Conservation (phyloP, 139 green algal species). For the Microglena sp. region DNA sequence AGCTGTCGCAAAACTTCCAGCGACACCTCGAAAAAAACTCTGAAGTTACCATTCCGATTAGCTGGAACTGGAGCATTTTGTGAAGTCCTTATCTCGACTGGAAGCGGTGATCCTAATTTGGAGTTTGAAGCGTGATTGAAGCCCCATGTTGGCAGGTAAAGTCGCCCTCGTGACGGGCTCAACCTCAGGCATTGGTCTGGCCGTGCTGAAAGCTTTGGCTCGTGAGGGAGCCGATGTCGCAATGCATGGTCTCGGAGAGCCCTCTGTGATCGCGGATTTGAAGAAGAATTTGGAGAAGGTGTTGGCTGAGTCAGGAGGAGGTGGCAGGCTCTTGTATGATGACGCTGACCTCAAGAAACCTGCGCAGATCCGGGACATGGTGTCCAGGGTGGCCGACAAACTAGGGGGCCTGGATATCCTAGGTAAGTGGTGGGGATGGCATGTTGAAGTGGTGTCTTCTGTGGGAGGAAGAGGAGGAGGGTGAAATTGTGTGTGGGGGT, state of each 20-base stretch:
- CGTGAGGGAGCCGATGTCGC: slow-evolving; percentile 35
- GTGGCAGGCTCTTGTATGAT: slow-evolving; percentile 11
- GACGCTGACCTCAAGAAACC: slow-evolving; percentile 37
- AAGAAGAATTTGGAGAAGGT: background rate
- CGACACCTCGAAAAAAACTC: no score
- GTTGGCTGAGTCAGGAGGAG: background rate
- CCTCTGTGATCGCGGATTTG: slow-evolving; percentile 11
- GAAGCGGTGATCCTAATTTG: no score
- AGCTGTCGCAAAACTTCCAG: no score
- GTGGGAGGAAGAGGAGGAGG: background rate
- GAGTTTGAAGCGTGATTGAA: no score
- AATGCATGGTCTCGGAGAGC: slow-evolving; percentile 40
- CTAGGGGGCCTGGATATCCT: slow-evolving; percentile 42
- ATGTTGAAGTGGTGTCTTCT: background rate
- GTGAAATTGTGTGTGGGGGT: background rate
- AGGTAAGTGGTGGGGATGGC: slow-evolving; percentile 3
- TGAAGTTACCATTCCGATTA: no score
- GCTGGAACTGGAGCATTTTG: no score
- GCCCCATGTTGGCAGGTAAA: slow-evolving; percentile 13
- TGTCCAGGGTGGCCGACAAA: slow-evolving; percentile 14
- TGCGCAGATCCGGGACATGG: slow-evolving; percentile 32
- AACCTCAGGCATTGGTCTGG: slow-evolving; percentile 44
- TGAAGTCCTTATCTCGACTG: no score
- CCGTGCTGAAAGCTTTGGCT: slow-evolving; percentile 34
- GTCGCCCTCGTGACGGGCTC: slow-evolving; percentile 35